Evolutionary conservation across 2,329 filamentous ascomycete genomes (phyloP).

Genomic region (Aspergillus sp.): DNA sequence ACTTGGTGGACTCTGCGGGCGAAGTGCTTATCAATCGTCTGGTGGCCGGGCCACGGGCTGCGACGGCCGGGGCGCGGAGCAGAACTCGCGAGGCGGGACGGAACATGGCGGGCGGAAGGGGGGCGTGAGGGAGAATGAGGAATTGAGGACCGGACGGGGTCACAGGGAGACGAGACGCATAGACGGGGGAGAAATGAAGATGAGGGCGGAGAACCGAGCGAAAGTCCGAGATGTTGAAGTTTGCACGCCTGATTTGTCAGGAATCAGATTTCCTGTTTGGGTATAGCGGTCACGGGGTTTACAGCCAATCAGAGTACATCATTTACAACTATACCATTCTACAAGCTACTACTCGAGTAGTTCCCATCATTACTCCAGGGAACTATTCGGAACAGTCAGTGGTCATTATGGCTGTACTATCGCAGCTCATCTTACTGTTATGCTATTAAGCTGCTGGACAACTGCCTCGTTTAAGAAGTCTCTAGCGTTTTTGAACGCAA

Average conservation of each 20-base stretch:
- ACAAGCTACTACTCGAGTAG: too few species aligned
- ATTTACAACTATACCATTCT: too few species aligned
- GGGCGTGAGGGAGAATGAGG: constrained; percentile 1
- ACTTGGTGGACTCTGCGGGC: constrained; percentile 60
- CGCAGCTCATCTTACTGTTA: too few species aligned
- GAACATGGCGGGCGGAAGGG: constrained; percentile 44
- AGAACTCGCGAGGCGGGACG: constrained; percentile 48
- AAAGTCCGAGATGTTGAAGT: not conserved
- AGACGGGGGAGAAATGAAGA: not conserved
- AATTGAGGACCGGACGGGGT: constrained; percentile 3
- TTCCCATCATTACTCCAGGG: too few species aligned
- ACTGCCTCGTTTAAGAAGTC: too few species aligned
- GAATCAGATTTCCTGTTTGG: not conserved
- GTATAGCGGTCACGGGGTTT: not conserved
- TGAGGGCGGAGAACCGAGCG: not conserved
- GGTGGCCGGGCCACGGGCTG: constrained; percentile 29
- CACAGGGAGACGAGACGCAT: not conserved
- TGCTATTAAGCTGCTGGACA: too few species aligned
- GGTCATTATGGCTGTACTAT: too few species aligned
- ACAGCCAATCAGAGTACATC: not conserved
- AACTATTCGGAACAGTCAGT: not conserved
- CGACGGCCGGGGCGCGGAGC: constrained; percentile 34
- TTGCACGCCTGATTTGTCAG: not conserved
- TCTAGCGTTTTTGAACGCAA: too few species aligned
- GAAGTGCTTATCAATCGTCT: constrained; percentile 56